Base-by-base conservation (phyloP, 169 alveolate genomes). In the Plasmodium relictum region DNA sequence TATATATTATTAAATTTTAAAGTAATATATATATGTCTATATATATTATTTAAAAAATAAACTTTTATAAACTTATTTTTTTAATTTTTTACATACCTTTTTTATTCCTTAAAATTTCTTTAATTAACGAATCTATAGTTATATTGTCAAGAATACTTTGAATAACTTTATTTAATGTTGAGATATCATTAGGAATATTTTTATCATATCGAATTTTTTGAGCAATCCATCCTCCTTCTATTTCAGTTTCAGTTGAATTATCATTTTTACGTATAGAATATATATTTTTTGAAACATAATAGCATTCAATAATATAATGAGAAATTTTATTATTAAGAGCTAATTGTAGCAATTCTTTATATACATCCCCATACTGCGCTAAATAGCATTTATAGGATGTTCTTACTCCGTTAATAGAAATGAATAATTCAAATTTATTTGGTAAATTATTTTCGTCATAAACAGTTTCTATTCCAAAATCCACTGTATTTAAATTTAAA, bases 401-500 rank as follows among this genome's bases (percentile, higher is more conserved):
- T 48, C 96, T 74, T 14, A 95, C 92, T 0, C 97, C 97, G 93
- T 91, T 59, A 8, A 78, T 87, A 7, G 94, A 52, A 44, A 92
- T 94, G 14, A 89, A 94, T 14, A 94, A 74, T 68, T 94, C 94
- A 48, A 90, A 93, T 31, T 88, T 62, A 44, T 93, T 56, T 1
- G 96, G 96, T 5, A 76, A 26, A 76, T 91, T 88, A 14, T 66
- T 45, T 18, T 87, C 72, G 59, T 94, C 95, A 74, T 92, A 94
- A 26, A 94, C 31, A n/a, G 93, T 94, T 50, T 94, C 96, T 0
- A 95, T 91, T 7, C 96, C 88, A 76, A 97, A 97, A 72, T 98
- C 98, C 1, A 97, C 97, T 1, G 99, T 96, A 63, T 98, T 98
- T 70, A 97, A 93, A 50, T 97, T 97, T 26, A 98, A 96, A 0